These are phyloP conservation scores for Candida adriatica DNA, from an alignment of 805 yeast species.

Conservation along the genomic window DNA sequence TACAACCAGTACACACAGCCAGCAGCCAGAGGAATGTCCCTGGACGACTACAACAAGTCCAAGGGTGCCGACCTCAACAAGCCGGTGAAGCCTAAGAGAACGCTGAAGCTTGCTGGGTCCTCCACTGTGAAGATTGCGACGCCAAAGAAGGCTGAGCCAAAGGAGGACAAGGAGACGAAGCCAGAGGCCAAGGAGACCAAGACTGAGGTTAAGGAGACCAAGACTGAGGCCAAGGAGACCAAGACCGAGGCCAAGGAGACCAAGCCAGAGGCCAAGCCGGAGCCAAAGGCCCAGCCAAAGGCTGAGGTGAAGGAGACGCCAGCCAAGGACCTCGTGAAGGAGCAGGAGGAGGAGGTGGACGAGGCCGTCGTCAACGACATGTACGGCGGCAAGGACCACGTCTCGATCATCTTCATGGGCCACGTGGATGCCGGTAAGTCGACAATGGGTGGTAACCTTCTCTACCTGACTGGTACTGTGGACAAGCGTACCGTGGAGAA, in stretches of 20 bases:
- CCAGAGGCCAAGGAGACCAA: conserved; percentile 8
- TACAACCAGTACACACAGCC: conserved; percentile 23
- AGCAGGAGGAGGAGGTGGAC: conserved; percentile 78
- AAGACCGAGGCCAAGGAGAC: conserved; percentile 26
- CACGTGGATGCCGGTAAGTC: conserved; percentile 99
- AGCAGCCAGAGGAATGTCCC: conserved; percentile 52
- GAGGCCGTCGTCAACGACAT: conserved; percentile 83
- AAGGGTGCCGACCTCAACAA: conserved; percentile 27
- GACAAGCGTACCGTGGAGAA: conserved; percentile 98
- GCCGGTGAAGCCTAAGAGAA: conserved; percentile 40
- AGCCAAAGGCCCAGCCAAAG: conserved; percentile 11
- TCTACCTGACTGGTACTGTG: conserved; percentile 91
- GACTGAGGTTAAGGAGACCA: conserved; percentile 8
- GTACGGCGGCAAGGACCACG: conserved; percentile 97
- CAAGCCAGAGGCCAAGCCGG: conserved; percentile 18
- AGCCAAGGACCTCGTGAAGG: conserved; percentile 47
- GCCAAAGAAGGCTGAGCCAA: conserved; percentile 12
- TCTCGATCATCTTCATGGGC: conserved; percentile 97
- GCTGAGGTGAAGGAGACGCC: conserved; percentile 10
- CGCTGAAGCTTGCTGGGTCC: conserved; percentile 58
- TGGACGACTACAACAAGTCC: conserved; percentile 70
- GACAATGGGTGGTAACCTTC: conserved; percentile 97
- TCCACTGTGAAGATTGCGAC: conserved; percentile 59
- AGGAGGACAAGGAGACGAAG: conserved; percentile 11
- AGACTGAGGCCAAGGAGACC: conserved; percentile 12